Evolutionary conservation across 306 rosid genomes (phyloP).

Genomic region (Aeschynomene evenia): DNA sequence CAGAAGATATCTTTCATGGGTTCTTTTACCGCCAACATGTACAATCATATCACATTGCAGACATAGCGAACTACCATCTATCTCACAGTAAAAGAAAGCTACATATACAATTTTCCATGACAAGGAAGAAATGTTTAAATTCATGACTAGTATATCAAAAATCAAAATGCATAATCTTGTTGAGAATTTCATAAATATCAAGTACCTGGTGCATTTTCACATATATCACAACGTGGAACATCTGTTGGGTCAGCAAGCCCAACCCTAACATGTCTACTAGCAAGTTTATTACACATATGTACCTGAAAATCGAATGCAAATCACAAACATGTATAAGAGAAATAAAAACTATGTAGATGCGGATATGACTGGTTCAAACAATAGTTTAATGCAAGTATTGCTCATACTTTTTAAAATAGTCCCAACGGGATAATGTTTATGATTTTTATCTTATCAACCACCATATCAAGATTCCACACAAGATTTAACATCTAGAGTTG

Average conservation of each 20-base stretch:
- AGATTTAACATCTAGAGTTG: no score
- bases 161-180: conserved; percentile 11
- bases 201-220: conserved; percentile 74
- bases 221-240: conserved; percentile 69
- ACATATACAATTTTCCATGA: conserved; percentile 30
- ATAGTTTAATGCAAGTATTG: no score
- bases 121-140: conserved; percentile 10
- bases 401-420: no score
- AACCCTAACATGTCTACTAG: conserved; percentile 71
- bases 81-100: conserved; percentile 83
- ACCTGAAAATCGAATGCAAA: conserved; percentile 47
- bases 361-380: no score
- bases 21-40: conserved; percentile 79
- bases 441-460: no score
- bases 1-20: conserved; percentile 61
- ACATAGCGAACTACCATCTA: conserved; percentile 77
- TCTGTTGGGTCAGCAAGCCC: conserved; percentile 65
- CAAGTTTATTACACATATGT: conserved; percentile 75
- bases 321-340: conserved; percentile 13
- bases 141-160: neutral
- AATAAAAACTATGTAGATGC: neutral
- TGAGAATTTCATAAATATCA: neutral
- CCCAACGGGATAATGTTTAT: no score
- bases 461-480: no score
- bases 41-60: conserved; percentile 75